Evolutionary conservation across 805 yeast species (phyloP), one percentile per base, ranked within the genome.

Genomic region (Myxozyma melibiosi): DNA sequence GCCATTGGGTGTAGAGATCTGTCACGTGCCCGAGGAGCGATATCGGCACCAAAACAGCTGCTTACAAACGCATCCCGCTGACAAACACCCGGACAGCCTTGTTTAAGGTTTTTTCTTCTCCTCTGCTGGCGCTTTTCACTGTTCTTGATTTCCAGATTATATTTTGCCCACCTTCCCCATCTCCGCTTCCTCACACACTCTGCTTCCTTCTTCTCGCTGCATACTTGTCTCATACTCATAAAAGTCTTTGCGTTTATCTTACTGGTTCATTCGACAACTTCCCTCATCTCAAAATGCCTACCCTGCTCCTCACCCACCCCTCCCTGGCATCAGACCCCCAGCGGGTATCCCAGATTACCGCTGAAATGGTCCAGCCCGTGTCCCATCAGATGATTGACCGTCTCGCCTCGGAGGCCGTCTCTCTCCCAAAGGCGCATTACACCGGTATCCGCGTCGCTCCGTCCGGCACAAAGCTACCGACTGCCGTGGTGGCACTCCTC

Each of bases 331-430:
- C 65, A 9, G 58, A 61, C 52, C 65, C 62, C 33, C 38, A 28
- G 27, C 44, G 25, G 49, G 52, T 62, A 35, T 25, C 55, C 27
- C 48, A 46, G 28, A 31, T 61, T 9, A 51, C 62, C n/a, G 56
- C 57, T 14, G 35, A 35, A 18, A 40, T 57, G 40, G 49, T 43
- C 16, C 49, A 35, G 34, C 61, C 58, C 2, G 62, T 63, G 14
- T 31, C 63, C 28, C 66, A 63, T 39, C 78, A 74, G 68, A 71
- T 74, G 43, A 60, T 75, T 20, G 77, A 74, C 58, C 68, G 78
- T 22, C 67, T 74, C 13, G 61, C 66, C 4, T 66, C 65, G 25
- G 63, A 65, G 4, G 71, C 71, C 7, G 71, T 75, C 13, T 33
- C 50, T 6, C 68, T 75, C 11, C 69, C 72, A 4, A 48, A 48